These are phyloP conservation scores for Sugiyamaella floridensis DNA, from an alignment of 805 yeast species.

Conservation along the genomic window DNA sequence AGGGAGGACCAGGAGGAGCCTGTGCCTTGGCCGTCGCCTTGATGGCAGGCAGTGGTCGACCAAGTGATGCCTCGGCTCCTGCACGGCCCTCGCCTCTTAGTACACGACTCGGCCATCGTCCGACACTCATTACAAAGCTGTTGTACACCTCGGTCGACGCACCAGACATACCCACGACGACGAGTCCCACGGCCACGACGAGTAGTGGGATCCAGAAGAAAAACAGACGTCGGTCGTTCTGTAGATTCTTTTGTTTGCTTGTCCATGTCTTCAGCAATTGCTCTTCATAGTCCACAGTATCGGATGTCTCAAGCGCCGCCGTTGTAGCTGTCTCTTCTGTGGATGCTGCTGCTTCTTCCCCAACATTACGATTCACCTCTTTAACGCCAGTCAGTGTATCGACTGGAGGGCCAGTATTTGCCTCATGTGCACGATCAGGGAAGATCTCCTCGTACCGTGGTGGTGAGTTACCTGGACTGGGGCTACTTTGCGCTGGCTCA, in stretches of 20 bases:
- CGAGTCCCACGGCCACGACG: slow-evolving; percentile 24
- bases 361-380: neutral
- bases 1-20: too few relatives aligned
- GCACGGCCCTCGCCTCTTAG: neutral
- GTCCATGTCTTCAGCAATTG: slow-evolving; percentile 31
- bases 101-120: neutral
- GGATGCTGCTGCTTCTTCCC: neutral
- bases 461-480: slow-evolving; percentile 8
- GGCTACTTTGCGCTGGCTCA: slow-evolving; percentile 5
- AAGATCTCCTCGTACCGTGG: slow-evolving; percentile 25
- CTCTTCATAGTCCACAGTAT: slow-evolving; percentile 14
- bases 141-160: slow-evolving; percentile 10
- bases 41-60: neutral
- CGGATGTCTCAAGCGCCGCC: neutral
- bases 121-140: neutral
- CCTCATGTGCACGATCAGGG: slow-evolving; percentile 11
- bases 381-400: neutral
- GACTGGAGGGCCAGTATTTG: neutral
- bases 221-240: slow-evolving; percentile 74
- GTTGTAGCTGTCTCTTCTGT: neutral
- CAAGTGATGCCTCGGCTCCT: neutral
- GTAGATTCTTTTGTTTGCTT: slow-evolving; percentile 37
- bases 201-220: slow-evolving; percentile 90
- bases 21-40: neutral
- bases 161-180: slow-evolving; percentile 7